Conservation (phyloP, 2,329 filamentous ascomycete genomes). For the Mycogone perniciosa region DNA sequence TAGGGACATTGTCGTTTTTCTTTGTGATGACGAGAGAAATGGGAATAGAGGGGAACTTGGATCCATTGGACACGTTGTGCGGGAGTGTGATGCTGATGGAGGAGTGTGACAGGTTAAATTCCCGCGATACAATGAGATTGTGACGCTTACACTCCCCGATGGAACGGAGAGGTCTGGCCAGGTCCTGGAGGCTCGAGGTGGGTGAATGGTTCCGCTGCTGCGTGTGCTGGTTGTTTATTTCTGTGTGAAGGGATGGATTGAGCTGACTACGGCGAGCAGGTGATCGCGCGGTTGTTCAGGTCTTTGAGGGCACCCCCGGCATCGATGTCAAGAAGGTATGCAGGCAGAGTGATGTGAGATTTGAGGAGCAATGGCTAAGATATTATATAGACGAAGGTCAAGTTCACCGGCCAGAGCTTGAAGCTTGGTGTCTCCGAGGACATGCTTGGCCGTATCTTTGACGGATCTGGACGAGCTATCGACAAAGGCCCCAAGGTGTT, state of each 20-base stretch:
- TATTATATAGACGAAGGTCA: constrained; percentile 72
- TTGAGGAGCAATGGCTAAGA: constrained; percentile 21
- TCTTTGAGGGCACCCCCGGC: constrained; percentile 94
- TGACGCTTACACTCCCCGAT: constrained; percentile 91
- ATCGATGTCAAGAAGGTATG: constrained; percentile 98
- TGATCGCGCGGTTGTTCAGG: constrained; percentile 91
- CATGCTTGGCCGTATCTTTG: constrained; percentile 98
- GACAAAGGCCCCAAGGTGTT: constrained; percentile 98
- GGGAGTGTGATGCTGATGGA: constrained; percentile 17
- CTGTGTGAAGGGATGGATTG: constrained; percentile 4
- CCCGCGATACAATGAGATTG: constrained; percentile 95
- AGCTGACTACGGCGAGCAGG: constrained; percentile 45
- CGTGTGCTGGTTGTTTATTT: constrained; percentile 5
- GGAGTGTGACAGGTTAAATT: constrained; percentile 74
- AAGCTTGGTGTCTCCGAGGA: constrained; percentile 99
- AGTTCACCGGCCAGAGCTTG: constrained; percentile 94
- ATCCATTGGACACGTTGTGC: constrained; percentile 11
- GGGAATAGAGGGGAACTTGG: not conserved
- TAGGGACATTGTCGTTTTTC: constrained; percentile 31
- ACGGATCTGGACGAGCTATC: constrained; percentile 95
- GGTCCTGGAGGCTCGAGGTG: constrained; percentile 95
- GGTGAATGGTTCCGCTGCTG: constrained; percentile 12
- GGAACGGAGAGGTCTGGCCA: constrained; percentile 89
- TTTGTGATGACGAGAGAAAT: not conserved
- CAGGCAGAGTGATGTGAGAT: constrained; percentile 6